These are phyloP conservation scores for Aspergillus tamarii DNA, from an alignment of 2,329 filamentous ascomycete species.

Conservation along the genomic window DNA sequence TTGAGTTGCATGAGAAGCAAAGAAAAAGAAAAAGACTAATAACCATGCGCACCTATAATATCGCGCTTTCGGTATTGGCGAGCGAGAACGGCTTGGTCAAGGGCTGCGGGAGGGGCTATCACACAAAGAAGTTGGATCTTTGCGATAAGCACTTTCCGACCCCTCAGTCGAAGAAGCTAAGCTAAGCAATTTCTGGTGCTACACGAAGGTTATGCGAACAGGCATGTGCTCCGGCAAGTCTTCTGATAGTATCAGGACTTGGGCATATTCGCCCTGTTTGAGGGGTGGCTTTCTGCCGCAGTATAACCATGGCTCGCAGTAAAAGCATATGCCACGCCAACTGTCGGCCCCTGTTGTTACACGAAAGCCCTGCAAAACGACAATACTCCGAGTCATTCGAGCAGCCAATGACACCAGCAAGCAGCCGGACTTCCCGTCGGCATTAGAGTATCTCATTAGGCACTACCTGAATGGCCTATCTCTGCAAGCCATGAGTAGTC, in stretches of 20 bases:
- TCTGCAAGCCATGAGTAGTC: neutral
- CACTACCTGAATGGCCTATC: neutral
- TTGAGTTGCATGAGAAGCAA: slow-evolving; percentile 14
- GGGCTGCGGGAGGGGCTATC: neutral
- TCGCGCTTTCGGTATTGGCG: slow-evolving; percentile 4
- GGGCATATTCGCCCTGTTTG: neutral
- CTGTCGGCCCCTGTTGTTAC: slow-evolving; percentile 5
- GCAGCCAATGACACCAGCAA: neutral
- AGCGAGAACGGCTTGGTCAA: neutral
- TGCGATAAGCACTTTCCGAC: slow-evolving; percentile 11
- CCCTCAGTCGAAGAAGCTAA: neutral
- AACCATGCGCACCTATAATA: slow-evolving; percentile 1
- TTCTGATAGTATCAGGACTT: slow-evolving; percentile 11
- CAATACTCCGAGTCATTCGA: slow-evolving; percentile 9
- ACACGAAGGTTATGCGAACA: slow-evolving; percentile 4
- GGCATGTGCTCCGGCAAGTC: slow-evolving; percentile 15
- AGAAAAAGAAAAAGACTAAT: slow-evolving; percentile 1
- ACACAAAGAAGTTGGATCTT: slow-evolving; percentile 7
- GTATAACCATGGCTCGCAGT: neutral
- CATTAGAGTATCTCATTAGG: slow-evolving; percentile 1
- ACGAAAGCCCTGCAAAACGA: slow-evolving; percentile 11
- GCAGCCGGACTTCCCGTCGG: neutral
- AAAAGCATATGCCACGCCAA: neutral
- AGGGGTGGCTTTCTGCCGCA: neutral
- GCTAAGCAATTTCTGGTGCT: slow-evolving; percentile 10